phyloP scores from a whole-genome alignment of 257 asterid species.

The Voacanga thouarsii region DNA sequence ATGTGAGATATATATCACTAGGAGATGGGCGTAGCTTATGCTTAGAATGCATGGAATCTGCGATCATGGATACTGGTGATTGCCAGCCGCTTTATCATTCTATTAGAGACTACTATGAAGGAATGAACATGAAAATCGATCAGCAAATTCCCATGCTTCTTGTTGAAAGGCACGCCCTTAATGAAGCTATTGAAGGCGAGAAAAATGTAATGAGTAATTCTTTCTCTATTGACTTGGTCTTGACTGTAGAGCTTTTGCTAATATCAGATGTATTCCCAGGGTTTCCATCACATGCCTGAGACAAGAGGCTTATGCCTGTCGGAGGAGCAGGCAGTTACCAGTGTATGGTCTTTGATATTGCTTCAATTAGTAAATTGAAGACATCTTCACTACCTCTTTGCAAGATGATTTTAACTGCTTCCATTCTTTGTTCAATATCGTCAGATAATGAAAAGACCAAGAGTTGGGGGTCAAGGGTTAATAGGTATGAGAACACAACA shows the following conservation, averaged over 20 bases:
- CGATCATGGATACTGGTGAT: constrained; percentile 95
- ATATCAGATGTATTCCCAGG: constrained; percentile 40
- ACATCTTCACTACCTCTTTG: not conserved
- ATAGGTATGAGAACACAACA: constrained; percentile 82
- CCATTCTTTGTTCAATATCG: not conserved
- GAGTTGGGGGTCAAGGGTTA: constrained; percentile 69
- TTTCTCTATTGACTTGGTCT: not conserved
- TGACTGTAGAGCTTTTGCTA: constrained; percentile 6
- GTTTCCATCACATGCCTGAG: constrained; percentile 97
- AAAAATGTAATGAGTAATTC: constrained; percentile 50
- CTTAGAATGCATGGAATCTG: constrained; percentile 96
- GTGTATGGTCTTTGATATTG: constrained; percentile 50
- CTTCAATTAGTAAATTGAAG: not conserved
- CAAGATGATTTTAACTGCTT: not conserved
- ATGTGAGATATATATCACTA: constrained; percentile 59
- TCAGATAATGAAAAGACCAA: constrained; percentile 80
- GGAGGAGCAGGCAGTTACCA: constrained; percentile 92
- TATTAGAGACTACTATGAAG: constrained; percentile 91
- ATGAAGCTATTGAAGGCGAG: constrained; percentile 98
- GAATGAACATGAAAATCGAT: constrained; percentile 91
- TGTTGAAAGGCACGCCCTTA: constrained; percentile 91
- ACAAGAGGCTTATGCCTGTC: constrained; percentile 97
- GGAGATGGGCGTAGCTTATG: constrained; percentile 94
- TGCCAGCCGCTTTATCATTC: constrained; percentile 91
- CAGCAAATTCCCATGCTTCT: constrained; percentile 98